A percentile compares a stretch with the other conserved stretches of the same genome.
phyloP scores from a whole-genome alignment of 495 filamentous ascomycete species.

The Durotheca rogersii region DNA sequence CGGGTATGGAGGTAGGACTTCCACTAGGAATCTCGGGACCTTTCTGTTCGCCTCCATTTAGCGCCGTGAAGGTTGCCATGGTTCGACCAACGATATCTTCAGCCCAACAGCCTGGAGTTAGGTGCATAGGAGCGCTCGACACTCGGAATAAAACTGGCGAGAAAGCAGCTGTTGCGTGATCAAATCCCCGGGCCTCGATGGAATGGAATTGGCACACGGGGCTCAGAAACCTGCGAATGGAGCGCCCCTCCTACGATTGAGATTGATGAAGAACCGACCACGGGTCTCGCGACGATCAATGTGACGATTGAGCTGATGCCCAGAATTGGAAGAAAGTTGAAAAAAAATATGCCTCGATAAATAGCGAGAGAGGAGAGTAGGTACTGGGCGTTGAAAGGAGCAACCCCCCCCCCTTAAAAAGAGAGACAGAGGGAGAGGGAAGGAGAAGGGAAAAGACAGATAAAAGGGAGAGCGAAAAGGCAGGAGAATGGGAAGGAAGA shows the following conservation, averaged over 20 bases:
- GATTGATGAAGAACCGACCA: neutral
- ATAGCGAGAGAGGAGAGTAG: no score
- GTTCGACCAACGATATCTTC: slow-evolving; percentile 39
- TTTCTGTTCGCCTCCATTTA: slow-evolving; percentile 51
- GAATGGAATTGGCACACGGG: slow-evolving; percentile 8
- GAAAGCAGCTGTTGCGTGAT: slow-evolving; percentile 6
- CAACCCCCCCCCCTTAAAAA: no score
- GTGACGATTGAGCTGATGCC: slow-evolving; percentile 5
- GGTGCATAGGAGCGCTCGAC: slow-evolving; percentile 31
- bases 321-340: neutral
- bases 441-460: no score
- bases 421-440: no score
- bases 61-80: slow-evolving; percentile 51
- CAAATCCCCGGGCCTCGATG: slow-evolving; percentile 8
- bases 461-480: no score
- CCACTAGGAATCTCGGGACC: slow-evolving; percentile 34
- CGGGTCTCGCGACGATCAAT: slow-evolving; percentile 4
- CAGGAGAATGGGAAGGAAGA: no score
- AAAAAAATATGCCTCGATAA: no score
- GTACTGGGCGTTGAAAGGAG: no score
- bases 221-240: slow-evolving; percentile 1
- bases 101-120: slow-evolving; percentile 26
- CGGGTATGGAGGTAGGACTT: slow-evolving; percentile 30
- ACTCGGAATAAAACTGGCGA: neutral
- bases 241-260: neutral